Conservation (phyloP, 768 basidiomycete genomes). For the Stropharia rugosoannulata region DNA sequence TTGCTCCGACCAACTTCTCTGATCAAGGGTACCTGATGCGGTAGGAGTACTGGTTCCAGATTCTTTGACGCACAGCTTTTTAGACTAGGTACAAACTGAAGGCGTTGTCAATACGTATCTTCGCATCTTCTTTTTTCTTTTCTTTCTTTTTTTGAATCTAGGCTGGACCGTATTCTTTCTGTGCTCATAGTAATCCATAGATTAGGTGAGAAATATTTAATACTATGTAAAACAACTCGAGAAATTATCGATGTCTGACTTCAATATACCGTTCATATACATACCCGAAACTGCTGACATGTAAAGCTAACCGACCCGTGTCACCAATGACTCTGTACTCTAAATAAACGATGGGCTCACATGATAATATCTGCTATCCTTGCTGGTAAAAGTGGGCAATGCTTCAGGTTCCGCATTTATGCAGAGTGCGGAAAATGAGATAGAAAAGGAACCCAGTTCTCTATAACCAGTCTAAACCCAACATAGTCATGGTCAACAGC, state of each 20-base stretch:
- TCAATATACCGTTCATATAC: constrained; percentile 17
- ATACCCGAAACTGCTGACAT: neutral
- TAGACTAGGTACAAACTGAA: no score
- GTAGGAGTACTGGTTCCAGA: no score
- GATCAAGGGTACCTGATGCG: no score
- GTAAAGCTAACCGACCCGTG: neutral
- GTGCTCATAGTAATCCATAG: no score
- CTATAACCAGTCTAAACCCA: constrained; percentile 32
- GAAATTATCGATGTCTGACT: constrained; percentile 2
- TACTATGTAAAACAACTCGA: no score
- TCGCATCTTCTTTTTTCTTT: no score
- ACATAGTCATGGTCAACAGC: constrained; percentile 42
- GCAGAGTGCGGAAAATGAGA: constrained; percentile 22
- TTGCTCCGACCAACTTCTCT: no score
- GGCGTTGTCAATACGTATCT: no score
- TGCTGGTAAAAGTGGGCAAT: constrained; percentile 30
- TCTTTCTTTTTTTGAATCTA: no score
- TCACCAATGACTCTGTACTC: neutral
- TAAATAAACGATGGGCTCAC: constrained; percentile 9
- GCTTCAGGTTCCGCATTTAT: constrained; percentile 21
- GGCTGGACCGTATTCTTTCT: no score
- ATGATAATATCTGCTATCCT: constrained; percentile 20
- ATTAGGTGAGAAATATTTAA: no score
- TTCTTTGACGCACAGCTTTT: no score
- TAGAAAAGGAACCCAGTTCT: constrained; percentile 38